Percentiles rank a stretch among this genome's conserved stretches.
phyloP scores from a whole-genome alignment of 2,329 filamentous ascomycete species.

The Hirsutella rhossiliensis region DNA sequence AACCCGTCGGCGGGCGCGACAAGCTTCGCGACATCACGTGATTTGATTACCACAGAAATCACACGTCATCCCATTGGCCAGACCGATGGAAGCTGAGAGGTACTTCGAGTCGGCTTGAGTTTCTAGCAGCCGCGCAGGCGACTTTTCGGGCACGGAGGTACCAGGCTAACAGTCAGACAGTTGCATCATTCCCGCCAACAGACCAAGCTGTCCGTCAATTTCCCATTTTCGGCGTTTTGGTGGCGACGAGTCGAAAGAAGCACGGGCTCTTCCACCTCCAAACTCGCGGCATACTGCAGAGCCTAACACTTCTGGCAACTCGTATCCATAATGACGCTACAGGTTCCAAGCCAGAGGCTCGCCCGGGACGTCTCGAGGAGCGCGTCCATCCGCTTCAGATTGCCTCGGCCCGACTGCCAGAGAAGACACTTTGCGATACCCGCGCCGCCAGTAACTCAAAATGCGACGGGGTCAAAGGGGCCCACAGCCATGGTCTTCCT shows the following conservation, averaged over 20 bases:
- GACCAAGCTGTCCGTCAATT: too few species aligned
- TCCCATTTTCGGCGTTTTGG: too few species aligned
- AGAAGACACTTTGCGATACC: slow-evolving; percentile 23
- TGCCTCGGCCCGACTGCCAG: slow-evolving; percentile 18
- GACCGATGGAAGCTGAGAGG: not conserved
- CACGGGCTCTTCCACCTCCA: not conserved
- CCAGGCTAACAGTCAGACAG: not conserved
- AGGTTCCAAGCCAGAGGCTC: slow-evolving; percentile 17
- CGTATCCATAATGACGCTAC: slow-evolving; percentile 16
- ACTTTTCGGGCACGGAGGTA: not conserved
- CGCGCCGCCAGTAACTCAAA: slow-evolving; percentile 68
- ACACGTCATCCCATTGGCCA: slow-evolving; percentile 14
- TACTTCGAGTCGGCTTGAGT: slow-evolving; percentile 3
- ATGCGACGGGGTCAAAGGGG: slow-evolving; percentile 57
- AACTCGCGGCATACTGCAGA: not conserved
- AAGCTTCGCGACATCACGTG: slow-evolving; percentile 20
- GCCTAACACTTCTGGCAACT: not conserved
- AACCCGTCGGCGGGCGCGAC: slow-evolving; percentile 9
- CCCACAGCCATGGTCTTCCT: slow-evolving; percentile 97
- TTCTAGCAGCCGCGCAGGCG: not conserved
- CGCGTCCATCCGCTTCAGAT: slow-evolving; percentile 13
- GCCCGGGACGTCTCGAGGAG: slow-evolving; percentile 13
- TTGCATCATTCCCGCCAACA: too few species aligned
- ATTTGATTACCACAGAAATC: slow-evolving; percentile 6
- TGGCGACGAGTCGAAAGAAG: too few species aligned